These are phyloP conservation scores for Chenopodium album DNA, from an alignment of 148 eudicot genomes.

Conservation along the genomic window DNA sequence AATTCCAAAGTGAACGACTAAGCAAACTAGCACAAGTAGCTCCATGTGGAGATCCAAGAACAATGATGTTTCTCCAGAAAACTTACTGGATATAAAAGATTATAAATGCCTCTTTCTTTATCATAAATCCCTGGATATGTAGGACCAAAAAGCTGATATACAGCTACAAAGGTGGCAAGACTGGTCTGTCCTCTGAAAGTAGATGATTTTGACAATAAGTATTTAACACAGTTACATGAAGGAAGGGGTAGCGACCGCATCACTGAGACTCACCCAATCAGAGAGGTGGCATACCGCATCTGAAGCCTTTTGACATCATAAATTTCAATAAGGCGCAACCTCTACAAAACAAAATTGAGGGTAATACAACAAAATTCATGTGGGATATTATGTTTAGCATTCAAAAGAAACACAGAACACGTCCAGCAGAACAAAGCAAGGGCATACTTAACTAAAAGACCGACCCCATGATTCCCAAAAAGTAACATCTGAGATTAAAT, in stretches of 20 bases:
- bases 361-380: not conserved
- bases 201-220: slow-evolving; percentile 18
- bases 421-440: not conserved
- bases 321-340: slow-evolving; percentile 91
- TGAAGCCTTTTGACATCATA: slow-evolving; percentile 93
- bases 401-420: not conserved
- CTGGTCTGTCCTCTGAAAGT: slow-evolving; percentile 80
- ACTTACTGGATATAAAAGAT: slow-evolving; percentile 86
- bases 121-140: slow-evolving; percentile 92
- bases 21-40: slow-evolving; percentile 5
- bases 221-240: not conserved
- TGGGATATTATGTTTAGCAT: not conserved
- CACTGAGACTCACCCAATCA: slow-evolving; percentile 64
- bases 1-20: slow-evolving; percentile 18
- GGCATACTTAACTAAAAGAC: not conserved
- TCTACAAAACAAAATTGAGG: slow-evolving; percentile 35
- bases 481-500: not conserved
- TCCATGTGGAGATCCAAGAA: not conserved
- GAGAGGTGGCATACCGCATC: slow-evolving; percentile 85
- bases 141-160: slow-evolving; percentile 93
- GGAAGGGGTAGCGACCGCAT: not conserved
- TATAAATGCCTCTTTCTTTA: slow-evolving; percentile 81
- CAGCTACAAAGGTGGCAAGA: slow-evolving; percentile 90
- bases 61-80: not conserved
- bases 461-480: not conserved